Evolutionary conservation across 2,329 filamentous ascomycete genomes (phyloP).

Genomic region (Erysiphe pulchra): DNA sequence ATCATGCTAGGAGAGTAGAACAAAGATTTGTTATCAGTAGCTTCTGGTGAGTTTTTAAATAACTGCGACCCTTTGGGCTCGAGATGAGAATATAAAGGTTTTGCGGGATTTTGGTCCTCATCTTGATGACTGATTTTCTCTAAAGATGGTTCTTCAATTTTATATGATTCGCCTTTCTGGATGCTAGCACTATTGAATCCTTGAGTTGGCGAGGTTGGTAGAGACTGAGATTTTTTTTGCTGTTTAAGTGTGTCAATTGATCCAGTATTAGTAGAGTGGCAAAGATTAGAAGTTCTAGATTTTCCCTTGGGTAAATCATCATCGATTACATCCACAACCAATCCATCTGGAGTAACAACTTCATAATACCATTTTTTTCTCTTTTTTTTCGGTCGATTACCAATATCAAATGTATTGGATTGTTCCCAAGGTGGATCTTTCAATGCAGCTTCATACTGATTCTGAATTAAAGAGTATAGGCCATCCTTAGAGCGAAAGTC

Average conservation of each 20-base stretch:
- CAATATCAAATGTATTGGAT: constrained; percentile 11
- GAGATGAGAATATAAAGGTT: background rate
- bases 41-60: background rate
- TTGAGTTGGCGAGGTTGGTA: constrained; percentile 1
- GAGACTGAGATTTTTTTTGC: background rate
- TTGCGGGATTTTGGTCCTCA: background rate
- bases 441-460: constrained; percentile 30
- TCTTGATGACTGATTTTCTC: background rate
- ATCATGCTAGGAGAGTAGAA: background rate
- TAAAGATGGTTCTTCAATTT: background rate
- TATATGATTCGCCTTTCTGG: constrained; percentile 2
- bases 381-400: constrained; percentile 13
- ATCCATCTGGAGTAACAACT: constrained; percentile 11
- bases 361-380: constrained; percentile 12
- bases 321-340: constrained; percentile 8
- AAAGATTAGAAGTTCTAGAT: background rate
- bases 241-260: background rate
- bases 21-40: background rate
- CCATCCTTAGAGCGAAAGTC: constrained; percentile 50
- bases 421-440: constrained; percentile 16
- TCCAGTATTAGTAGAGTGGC: constrained; percentile 1
- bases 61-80: background rate
- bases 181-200: constrained; percentile 2
- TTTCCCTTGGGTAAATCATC: constrained; percentile 4
- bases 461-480: constrained; percentile 45